A percentile compares a stretch with the other conserved stretches of the same genome.
phyloP scores from a whole-genome alignment of 129 eudicot species.

The Artemisia argyi region DNA sequence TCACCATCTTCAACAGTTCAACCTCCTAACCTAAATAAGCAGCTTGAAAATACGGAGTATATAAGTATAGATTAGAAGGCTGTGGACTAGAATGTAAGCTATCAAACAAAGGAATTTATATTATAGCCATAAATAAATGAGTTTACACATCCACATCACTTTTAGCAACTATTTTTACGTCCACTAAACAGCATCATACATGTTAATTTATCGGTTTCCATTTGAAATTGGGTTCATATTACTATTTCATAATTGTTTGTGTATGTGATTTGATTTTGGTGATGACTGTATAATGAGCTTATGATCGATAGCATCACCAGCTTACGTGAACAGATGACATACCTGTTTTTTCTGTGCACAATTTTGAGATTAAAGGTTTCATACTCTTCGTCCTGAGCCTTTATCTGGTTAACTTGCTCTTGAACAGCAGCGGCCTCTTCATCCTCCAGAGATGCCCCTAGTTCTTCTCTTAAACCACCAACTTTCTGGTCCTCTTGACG shows the following conservation, averaged over 20 bases:
- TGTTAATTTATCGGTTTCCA: too few species aligned
- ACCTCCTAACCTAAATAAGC: too few species aligned
- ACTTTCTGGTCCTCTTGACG: slow-evolving; percentile 43
- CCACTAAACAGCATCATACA: too few species aligned
- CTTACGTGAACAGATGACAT: slow-evolving; percentile 22
- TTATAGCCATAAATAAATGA: too few species aligned
- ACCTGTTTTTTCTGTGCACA: slow-evolving; percentile 98
- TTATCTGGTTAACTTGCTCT: slow-evolving; percentile 97
- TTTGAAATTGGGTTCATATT: too few species aligned
- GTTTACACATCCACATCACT: too few species aligned
- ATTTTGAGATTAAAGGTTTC: slow-evolving; percentile 94
- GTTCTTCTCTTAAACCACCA: slow-evolving; percentile 53
- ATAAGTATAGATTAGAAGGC: too few species aligned
- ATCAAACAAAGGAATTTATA: too few species aligned
- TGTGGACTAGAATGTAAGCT: too few species aligned
- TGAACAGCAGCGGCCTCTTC: slow-evolving; percentile 98
- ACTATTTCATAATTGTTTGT: not conserved
- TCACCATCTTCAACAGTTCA: not conserved
- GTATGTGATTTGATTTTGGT: not conserved
- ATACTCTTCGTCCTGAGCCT: slow-evolving; percentile 97
- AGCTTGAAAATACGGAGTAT: too few species aligned
- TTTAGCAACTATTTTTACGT: too few species aligned
- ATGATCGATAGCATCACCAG: slow-evolving; percentile 7
- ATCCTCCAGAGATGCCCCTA: slow-evolving; percentile 79
- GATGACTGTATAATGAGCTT: not conserved